A percentile compares a stretch with the other conserved stretches of the same genome.
phyloP scores from a whole-genome alignment of 2,329 filamentous ascomycete species.

The Fusarium sp. region DNA sequence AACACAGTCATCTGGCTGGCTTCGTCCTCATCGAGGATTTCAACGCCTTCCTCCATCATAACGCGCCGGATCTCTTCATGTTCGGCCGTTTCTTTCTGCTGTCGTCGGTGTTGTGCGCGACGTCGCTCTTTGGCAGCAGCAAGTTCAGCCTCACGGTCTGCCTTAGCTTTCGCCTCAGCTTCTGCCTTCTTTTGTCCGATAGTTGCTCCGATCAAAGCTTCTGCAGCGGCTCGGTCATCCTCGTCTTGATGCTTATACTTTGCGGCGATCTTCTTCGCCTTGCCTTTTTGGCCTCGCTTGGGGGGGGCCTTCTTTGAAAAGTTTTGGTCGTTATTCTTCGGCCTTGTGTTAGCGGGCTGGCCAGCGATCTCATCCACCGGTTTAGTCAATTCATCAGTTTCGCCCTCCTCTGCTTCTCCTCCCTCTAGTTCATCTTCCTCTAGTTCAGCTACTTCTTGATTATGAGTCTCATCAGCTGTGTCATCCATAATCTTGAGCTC shows the following conservation, averaged over 20 bases:
- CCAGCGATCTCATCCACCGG: slow-evolving; percentile 29
- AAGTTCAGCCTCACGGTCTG: slow-evolving; percentile 74
- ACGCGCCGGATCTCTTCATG: slow-evolving; percentile 77
- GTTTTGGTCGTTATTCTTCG: slow-evolving; percentile 28
- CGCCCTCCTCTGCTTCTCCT: slow-evolving; percentile 38
- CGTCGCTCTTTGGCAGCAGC: slow-evolving; percentile 80
- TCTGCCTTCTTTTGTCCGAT: slow-evolving; percentile 75
- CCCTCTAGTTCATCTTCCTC: slow-evolving; percentile 44
- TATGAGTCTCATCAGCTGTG: slow-evolving; percentile 30
- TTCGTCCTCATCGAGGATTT: slow-evolving; percentile 70
- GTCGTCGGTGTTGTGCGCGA: slow-evolving; percentile 81
- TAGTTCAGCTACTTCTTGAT: slow-evolving; percentile 51
- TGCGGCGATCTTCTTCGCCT: slow-evolving; percentile 86
- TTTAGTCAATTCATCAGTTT: slow-evolving; percentile 42
- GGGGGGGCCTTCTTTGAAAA: slow-evolving; percentile 56
- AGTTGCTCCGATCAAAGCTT: slow-evolving; percentile 85
- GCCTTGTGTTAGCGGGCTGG: slow-evolving; percentile 16
- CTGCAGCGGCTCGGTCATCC: slow-evolving; percentile 86
- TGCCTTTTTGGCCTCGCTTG: slow-evolving; percentile 82
- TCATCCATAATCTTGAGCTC: slow-evolving; percentile 47
- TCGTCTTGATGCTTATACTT: slow-evolving; percentile 97
- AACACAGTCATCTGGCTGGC: slow-evolving; percentile 67
- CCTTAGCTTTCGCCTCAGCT: slow-evolving; percentile 76
- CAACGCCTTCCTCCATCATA: slow-evolving; percentile 70
- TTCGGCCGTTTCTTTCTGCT: slow-evolving; percentile 80